Conservation (phyloP, 1,139 yeast species). For the Debaryomyces subglobosus region DNA sequence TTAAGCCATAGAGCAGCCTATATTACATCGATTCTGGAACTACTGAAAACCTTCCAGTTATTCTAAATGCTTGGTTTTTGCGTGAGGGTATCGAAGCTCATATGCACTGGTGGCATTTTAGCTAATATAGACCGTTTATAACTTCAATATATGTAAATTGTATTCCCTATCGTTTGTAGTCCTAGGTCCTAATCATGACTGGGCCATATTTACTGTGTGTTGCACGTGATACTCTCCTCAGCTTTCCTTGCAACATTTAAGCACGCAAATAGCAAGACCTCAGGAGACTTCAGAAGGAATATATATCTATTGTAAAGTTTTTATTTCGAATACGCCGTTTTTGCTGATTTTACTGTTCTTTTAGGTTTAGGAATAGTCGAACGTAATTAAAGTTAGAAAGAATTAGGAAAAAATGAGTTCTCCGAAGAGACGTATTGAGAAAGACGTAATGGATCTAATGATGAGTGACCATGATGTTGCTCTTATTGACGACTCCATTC, state of each 20-base stretch:
- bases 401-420: slow-evolving; percentile 50
- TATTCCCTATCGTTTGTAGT: neutral
- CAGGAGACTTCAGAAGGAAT: slow-evolving; percentile 2
- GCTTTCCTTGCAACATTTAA: slow-evolving; percentile 6
- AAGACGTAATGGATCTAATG: slow-evolving; percentile 95
- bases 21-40: slow-evolving; percentile 1
- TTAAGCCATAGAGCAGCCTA: slow-evolving; percentile 14
- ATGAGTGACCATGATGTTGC: slow-evolving; percentile 95
- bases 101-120: neutral
- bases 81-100: neutral
- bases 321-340: neutral
- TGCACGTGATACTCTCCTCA: neutral
- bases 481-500: slow-evolving; percentile 84
- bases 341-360: neutral
- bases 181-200: neutral
- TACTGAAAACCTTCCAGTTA: neutral
- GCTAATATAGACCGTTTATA: neutral
- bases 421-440: slow-evolving; percentile 88
- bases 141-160: neutral
- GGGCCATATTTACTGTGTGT: neutral
- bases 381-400: neutral
- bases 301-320: neutral
- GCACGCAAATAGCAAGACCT: slow-evolving; percentile 11
- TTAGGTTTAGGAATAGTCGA: neutral
- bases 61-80: neutral